phyloP scores from a whole-genome alignment of 768 basidiomycete genomes.

The Imleria badia region DNA sequence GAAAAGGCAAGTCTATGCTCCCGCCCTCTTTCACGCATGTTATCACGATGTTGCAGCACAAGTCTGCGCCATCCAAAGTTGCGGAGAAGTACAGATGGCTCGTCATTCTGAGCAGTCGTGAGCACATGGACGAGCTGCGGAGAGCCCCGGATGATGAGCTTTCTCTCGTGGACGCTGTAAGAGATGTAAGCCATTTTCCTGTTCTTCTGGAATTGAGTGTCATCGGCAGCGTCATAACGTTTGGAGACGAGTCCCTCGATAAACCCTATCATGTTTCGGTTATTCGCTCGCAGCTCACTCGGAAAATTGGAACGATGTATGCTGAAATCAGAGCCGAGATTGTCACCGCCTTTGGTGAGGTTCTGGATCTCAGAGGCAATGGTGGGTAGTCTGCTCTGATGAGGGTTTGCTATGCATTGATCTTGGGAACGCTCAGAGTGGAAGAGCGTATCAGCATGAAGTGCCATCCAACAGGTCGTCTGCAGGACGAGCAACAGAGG shows the following conservation, averaged over 20 bases:
- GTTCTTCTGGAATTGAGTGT: background rate
- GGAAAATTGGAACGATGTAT: conserved; percentile 39
- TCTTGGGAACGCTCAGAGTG: conserved; percentile 36
- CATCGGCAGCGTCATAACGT: conserved; percentile 24
- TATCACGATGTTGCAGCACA: conserved; percentile 21
- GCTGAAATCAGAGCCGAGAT: conserved; percentile 48
- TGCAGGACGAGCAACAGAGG: conserved; percentile 30
- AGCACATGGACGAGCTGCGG: conserved; percentile 39
- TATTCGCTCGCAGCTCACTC: conserved; percentile 31
- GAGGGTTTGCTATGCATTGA: no score
- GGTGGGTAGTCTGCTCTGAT: conserved; percentile 10
- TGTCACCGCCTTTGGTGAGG: conserved; percentile 36
- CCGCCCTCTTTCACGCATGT: background rate
- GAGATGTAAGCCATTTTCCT: conserved; percentile 31
- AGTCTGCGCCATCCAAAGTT: conserved; percentile 31
- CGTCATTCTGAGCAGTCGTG: conserved; percentile 16
- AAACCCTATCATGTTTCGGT: conserved; percentile 28
- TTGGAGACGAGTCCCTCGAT: no score
- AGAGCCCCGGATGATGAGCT: conserved; percentile 39
- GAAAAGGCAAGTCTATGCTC: conserved; percentile 24
- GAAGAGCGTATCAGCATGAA: conserved; percentile 29
- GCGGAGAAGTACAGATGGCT: conserved; percentile 10
- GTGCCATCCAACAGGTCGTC: conserved; percentile 35
- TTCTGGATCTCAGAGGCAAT: conserved; percentile 24
- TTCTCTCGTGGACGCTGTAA: conserved; percentile 31